Conservation (phyloP, 2,329 filamentous ascomycete genomes). For the Ascochyta fabae region DNA sequence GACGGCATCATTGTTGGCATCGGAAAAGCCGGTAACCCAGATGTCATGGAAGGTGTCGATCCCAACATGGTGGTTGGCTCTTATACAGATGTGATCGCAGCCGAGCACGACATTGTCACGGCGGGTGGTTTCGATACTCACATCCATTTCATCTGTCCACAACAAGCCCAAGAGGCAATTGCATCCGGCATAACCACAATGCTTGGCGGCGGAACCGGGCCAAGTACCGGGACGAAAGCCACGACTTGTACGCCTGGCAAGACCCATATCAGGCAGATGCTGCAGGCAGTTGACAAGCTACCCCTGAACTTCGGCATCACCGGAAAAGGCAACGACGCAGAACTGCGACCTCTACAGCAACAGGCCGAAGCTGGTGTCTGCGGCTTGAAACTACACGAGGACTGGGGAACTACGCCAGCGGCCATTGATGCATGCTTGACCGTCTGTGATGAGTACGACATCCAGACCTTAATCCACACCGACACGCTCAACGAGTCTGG, state of each 20-base stretch:
- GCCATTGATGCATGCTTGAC: slow-evolving; percentile 82
- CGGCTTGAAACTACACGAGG: slow-evolving; percentile 92
- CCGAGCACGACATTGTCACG: slow-evolving; percentile 88
- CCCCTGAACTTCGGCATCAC: slow-evolving; percentile 91
- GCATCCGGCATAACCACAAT: slow-evolving; percentile 88
- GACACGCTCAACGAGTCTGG: slow-evolving; percentile 96
- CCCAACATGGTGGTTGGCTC: slow-evolving; percentile 81
- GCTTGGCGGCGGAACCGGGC: slow-evolving; percentile 88
- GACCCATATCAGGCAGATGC: slow-evolving; percentile 84
- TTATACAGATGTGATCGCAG: slow-evolving; percentile 90
- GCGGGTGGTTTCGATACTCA: slow-evolving; percentile 89
- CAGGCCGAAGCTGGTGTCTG: slow-evolving; percentile 84
- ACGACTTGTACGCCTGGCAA: slow-evolving; percentile 92
- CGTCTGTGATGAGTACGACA: slow-evolving; percentile 88
- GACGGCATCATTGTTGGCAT: slow-evolving; percentile 84
- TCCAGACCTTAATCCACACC: slow-evolving; percentile 94
- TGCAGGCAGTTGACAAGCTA: slow-evolving; percentile 81
- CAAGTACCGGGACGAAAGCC: slow-evolving; percentile 87
- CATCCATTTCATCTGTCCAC: slow-evolving; percentile 94
- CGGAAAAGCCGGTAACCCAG: slow-evolving; percentile 95
- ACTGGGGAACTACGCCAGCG: slow-evolving; percentile 91
- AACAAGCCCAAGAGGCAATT: slow-evolving; percentile 84
- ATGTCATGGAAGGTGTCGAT: slow-evolving; percentile 89
- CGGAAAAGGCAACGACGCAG: slow-evolving; percentile 89
- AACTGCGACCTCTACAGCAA: slow-evolving; percentile 72